Evolutionary conservation across 2,329 filamentous ascomycete species (phyloP), one percentile per base, ranked within the genome.

Genomic region (Fusarium lyarnte): DNA sequence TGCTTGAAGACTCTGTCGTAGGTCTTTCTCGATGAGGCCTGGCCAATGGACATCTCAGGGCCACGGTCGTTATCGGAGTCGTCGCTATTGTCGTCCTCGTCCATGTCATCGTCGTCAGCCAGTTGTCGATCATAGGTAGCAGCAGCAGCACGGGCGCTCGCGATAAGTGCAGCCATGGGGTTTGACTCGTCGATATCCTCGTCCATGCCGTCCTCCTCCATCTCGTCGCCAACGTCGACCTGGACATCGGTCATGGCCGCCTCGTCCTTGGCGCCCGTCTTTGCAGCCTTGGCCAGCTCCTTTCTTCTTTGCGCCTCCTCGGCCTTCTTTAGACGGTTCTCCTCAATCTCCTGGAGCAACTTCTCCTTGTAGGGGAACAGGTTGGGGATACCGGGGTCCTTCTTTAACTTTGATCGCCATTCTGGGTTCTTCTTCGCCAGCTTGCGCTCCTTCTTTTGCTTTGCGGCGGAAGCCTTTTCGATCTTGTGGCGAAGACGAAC

Each of bases 281-380:
- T 89, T 47, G 87, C 88, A 21, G 90, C 90, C 85, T 90, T 93
- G 63, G 91, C 91, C 78, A 94, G 85, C 79, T 97, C 93, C 71
- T 89, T 89, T 77, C 90, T 87, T 79, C 89, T 89, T 81, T 89
- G 86, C 64, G 88, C 87, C 79, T 97, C 94, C 79, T 97, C 94
- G 72, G 90, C 90, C 85, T 95, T 98, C 81, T 89, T 86, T 74
- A 92, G 85, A 79, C 92, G 92, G 77, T 90, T 92, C 84, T 97
- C 94, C 84, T 99, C 96, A 77, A 99, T 97, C 83, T 99, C 94
- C 65, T 95, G 91, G 38, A 99, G 88, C 33, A 99, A 89, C 86
- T 93, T 95, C 82, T 98, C 95, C 86, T 99, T 99, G 87, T 96
- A 98, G 2, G 96, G 96, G 85, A 98, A 99, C 39, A 98, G 85